Percentiles rank a stretch among this genome's conserved stretches.
These are phyloP conservation scores for Blastocystis sp. DNA, from an alignment of 352 stramenopile species.

Conservation along the genomic window DNA sequence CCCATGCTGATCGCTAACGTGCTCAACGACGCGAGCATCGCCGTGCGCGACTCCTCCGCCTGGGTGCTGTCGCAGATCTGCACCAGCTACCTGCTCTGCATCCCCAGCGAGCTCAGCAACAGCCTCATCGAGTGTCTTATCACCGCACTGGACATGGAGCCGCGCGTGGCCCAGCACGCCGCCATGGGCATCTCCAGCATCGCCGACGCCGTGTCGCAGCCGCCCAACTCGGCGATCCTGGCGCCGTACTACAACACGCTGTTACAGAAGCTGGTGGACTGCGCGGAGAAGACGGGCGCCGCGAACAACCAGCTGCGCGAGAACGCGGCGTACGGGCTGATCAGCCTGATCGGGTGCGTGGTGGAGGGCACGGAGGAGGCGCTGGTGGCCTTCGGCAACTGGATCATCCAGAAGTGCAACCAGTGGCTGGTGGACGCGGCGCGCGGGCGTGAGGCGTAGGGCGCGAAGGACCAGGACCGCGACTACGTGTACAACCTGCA, in stretches of 20 bases:
- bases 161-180: constrained; percentile 27
- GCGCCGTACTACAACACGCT: constrained; percentile 5
- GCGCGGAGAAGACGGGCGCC: constrained; percentile 13
- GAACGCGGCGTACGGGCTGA: constrained; percentile 52
- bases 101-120: background rate
- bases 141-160: constrained; percentile 36
- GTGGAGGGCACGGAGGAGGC: background rate
- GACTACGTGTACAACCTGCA: constrained; percentile 34
- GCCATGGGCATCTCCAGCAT: constrained; percentile 9
- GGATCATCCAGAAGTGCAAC: constrained; percentile 19
- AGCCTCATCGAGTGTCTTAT: constrained; percentile 2
- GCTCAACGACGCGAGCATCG: background rate
- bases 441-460: background rate
- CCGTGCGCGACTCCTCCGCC: constrained; percentile 49
- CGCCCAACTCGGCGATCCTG: background rate
- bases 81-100: background rate
- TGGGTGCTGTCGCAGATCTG: constrained; percentile 63
- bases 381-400: constrained; percentile 21
- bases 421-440: background rate
- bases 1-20: constrained; percentile 45
- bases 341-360: constrained; percentile 47
- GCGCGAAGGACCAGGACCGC: background rate
- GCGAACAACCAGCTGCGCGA: constrained; percentile 59
- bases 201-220: constrained; percentile 1
- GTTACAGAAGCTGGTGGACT: constrained; percentile 45